These are phyloP conservation scores for Solanum raphanifolium DNA, from an alignment of 257 asterid species.

Conservation along the genomic window DNA sequence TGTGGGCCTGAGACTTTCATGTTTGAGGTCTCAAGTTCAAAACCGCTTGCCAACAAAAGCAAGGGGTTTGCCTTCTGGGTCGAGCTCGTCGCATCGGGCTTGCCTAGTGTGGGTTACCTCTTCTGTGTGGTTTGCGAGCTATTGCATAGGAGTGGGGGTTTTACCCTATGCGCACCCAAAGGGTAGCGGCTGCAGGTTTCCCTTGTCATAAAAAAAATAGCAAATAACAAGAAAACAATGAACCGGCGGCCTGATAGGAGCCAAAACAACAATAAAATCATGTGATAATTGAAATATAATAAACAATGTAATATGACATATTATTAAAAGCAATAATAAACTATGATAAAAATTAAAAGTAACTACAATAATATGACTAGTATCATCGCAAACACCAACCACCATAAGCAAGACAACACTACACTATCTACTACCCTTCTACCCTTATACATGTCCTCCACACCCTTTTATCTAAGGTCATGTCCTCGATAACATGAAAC, in stretches of 20 bases:
- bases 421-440: neutral
- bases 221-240: neutral
- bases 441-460: neutral
- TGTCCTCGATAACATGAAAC: neutral
- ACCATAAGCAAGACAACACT: neutral
- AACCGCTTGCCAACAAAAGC: neutral
- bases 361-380: neutral
- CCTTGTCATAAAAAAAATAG: neutral
- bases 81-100: neutral
- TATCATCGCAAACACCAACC: neutral
- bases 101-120: neutral
- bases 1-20: neutral
- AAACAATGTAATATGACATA: neutral
- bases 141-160: neutral
- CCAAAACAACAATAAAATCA: neutral
- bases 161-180: neutral
- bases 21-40: neutral
- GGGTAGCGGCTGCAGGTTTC: neutral
- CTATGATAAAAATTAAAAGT: neutral
- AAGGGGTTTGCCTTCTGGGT: neutral
- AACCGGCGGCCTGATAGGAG: neutral
- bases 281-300: neutral
- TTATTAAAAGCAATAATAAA: neutral
- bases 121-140: too few relatives aligned
- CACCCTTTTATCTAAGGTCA: neutral